Conservation (phyloP, 2,329 filamentous ascomycete species). For the Ophiocordyceps australis region DNA sequence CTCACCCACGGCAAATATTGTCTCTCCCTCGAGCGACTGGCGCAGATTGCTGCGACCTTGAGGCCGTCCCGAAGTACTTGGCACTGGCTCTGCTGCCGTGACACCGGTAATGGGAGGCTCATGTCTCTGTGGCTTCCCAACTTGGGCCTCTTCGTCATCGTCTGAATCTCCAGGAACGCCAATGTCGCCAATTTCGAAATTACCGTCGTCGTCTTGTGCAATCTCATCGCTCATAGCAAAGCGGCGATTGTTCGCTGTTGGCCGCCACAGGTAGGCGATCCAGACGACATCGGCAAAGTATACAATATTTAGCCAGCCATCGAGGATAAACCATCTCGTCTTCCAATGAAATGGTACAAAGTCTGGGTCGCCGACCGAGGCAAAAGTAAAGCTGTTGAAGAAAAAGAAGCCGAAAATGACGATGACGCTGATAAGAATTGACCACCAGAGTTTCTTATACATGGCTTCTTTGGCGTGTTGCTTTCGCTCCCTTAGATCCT, state of each 20-base stretch:
- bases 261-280: constrained; percentile 89
- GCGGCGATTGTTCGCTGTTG: constrained; percentile 86
- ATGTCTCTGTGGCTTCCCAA: constrained; percentile 17
- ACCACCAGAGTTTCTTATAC: constrained; percentile 99
- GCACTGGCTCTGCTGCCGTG: constrained; percentile 7
- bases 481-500: constrained; percentile 86
- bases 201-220: constrained; percentile 91
- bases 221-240: constrained; percentile 99
- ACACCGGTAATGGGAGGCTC: constrained; percentile 8
- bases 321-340: constrained; percentile 88
- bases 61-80: constrained; percentile 6
- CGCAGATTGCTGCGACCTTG: constrained; percentile 21
- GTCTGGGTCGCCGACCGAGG: constrained; percentile 64
- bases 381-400: constrained; percentile 91
- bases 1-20: constrained; percentile 88
- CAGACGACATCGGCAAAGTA: constrained; percentile 89
- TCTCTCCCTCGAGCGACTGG: constrained; percentile 63
- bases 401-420: constrained; percentile 99
- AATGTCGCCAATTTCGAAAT: constrained; percentile 86
- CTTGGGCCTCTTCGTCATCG: constrained; percentile 30
- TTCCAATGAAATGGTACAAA: constrained; percentile 97
- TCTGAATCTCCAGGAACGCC: constrained; percentile 52
- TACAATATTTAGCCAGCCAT: constrained; percentile 93
- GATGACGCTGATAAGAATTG: constrained; percentile 76
- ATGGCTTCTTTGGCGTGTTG: constrained; percentile 85